A percentile compares a stretch with the other conserved stretches of the same genome.
These are phyloP conservation scores for Boechera retrofracta DNA, from an alignment of 345 rosid species.

Conservation along the genomic window DNA sequence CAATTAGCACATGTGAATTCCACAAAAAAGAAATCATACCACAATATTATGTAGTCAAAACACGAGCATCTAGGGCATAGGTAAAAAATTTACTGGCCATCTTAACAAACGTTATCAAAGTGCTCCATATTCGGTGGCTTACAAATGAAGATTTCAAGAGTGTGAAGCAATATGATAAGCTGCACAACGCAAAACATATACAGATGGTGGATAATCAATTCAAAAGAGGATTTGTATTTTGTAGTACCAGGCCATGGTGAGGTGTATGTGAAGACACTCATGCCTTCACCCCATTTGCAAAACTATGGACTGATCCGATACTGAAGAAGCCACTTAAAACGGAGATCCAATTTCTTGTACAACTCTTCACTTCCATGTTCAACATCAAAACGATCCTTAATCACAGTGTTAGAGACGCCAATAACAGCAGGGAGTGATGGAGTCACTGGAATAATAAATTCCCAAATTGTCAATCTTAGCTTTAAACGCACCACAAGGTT, in stretches of 20 bases:
- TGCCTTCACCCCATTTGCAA: constrained; percentile 85
- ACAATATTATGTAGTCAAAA: constrained; percentile 69
- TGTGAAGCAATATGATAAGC: constrained; percentile 15
- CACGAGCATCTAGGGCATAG: constrained; percentile 93
- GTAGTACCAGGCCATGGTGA: constrained; percentile 90
- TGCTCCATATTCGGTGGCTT: constrained; percentile 94
- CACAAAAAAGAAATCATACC: constrained; percentile 53
- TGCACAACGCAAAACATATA: background rate
- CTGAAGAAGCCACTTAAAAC: constrained; percentile 96
- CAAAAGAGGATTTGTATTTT: constrained; percentile 27
- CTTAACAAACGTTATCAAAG: constrained; percentile 66
- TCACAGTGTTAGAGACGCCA: constrained; percentile 96
- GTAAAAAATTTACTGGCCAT: constrained; percentile 85
- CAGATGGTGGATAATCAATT: constrained; percentile 4
- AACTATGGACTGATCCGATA: constrained; percentile 90
- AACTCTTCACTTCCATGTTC: constrained; percentile 70
- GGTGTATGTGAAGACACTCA: constrained; percentile 93
- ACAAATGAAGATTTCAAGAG: constrained; percentile 19
- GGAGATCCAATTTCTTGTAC: constrained; percentile 74
- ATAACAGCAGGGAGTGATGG: constrained; percentile 93
- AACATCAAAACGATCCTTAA: constrained; percentile 92
- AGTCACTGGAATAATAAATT: constrained; percentile 39
- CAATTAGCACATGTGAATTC: constrained; percentile 9
- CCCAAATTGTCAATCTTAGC: no score
- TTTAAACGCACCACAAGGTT: no score